Conservation (phyloP, 2,329 filamentous ascomycete species). For the Stagonosporopsis chrysanthemi region DNA sequence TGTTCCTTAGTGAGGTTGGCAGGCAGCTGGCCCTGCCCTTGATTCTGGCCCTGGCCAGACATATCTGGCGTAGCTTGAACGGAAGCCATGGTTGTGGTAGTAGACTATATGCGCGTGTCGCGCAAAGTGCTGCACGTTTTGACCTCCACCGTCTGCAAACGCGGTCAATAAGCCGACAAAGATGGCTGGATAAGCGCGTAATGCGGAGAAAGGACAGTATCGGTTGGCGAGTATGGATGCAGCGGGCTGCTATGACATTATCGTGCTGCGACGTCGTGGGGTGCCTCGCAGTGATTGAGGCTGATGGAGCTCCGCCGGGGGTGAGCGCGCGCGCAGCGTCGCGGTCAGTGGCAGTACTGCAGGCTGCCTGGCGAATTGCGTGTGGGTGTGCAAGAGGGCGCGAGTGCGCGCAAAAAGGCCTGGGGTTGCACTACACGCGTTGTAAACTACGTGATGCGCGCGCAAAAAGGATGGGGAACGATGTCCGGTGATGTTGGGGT, state of each 20-base stretch:
- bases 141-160: conserved; percentile 22
- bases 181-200: conserved; percentile 29
- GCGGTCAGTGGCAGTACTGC: conserved; percentile 35
- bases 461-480: conserved; percentile 47
- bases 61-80: conserved; percentile 75
- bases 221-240: conserved; percentile 32
- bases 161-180: conserved; percentile 27
- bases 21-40: conserved; percentile 64
- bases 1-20: conserved; percentile 76
- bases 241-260: conserved; percentile 46
- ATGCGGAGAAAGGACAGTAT: conserved; percentile 36
- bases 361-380: conserved; percentile 38
- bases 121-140: conserved; percentile 26
- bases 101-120: conserved; percentile 21
- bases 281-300: conserved; percentile 36
- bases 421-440: conserved; percentile 42
- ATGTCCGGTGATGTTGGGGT: conserved; percentile 40
- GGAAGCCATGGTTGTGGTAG: conserved; percentile 70
- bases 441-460: conserved; percentile 45
- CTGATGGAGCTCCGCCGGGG: conserved; percentile 44
- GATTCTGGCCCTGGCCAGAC: conserved; percentile 60
- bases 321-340: conserved; percentile 40
- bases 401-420: conserved; percentile 38
- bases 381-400: conserved; percentile 28
- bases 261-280: conserved; percentile 41